phyloP scores from a whole-genome alignment of 2,329 filamentous ascomycete species.

The Fusarium nematophilum region DNA sequence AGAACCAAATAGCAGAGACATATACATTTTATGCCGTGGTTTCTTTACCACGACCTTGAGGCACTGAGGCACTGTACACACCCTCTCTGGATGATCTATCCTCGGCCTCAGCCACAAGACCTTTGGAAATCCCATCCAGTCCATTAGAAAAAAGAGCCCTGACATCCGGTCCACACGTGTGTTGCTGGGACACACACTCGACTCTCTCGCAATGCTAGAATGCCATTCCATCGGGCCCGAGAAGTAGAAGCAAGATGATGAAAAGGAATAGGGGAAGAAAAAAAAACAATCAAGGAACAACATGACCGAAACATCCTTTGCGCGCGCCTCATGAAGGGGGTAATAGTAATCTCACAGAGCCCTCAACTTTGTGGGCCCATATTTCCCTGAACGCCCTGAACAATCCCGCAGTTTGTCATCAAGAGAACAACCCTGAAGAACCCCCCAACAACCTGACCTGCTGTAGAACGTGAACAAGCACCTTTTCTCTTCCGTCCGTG shows the following conservation, averaged over 20 bases:
- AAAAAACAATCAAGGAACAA: conserved; percentile 19
- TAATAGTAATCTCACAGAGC: conserved; percentile 38
- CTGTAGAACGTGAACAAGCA: conserved; percentile 26
- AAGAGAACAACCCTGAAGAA: conserved; percentile 39
- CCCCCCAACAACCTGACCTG: conserved; percentile 24
- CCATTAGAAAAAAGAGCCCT: conserved; percentile 13
- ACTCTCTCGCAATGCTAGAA: conserved; percentile 21
- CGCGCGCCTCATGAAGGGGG: conserved; percentile 42
- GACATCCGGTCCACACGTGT: not conserved
- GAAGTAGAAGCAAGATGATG: conserved; percentile 28
- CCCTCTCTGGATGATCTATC: conserved; percentile 27
- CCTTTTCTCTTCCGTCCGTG: conserved; percentile 25
- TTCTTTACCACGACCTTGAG: conserved; percentile 17
- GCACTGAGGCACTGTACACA: conserved; percentile 26
- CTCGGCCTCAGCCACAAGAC: conserved; percentile 23
- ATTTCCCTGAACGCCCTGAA: conserved; percentile 45
- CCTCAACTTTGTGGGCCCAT: conserved; percentile 42
- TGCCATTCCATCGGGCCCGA: conserved; percentile 21
- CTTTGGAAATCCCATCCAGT: conserved; percentile 25
- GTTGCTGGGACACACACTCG: conserved; percentile 1
- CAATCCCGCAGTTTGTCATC: conserved; percentile 44
- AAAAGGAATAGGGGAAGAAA: conserved; percentile 13
- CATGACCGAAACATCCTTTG: conserved; percentile 35
- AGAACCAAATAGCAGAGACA: conserved; percentile 21
- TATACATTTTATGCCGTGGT: conserved; percentile 26